Conservation (phyloP, 2,329 filamentous ascomycete genomes). For the Stachybotrys chartarum region DNA sequence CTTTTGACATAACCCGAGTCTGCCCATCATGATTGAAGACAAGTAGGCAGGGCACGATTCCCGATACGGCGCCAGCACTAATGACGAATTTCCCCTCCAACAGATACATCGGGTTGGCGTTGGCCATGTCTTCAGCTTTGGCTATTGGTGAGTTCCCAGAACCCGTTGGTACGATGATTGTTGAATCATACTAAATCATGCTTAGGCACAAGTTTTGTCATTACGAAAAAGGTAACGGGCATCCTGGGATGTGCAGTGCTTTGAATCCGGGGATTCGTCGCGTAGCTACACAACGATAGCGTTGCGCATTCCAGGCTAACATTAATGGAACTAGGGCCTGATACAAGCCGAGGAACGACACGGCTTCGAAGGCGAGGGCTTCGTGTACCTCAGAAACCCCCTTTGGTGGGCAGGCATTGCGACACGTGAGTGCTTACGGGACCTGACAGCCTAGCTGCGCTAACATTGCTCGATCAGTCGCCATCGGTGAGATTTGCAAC, state of each 20-base stretch:
- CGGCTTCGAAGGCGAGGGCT: constrained; percentile 95
- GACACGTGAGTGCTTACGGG: constrained; percentile 58
- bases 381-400: constrained; percentile 88
- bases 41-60: constrained; percentile 22
- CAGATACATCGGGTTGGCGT: constrained; percentile 69
- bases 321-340: constrained; percentile 54
- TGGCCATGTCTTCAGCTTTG: constrained; percentile 68
- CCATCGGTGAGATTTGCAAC: constrained; percentile 89
- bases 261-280: neutral
- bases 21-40: constrained; percentile 27
- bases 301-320: neutral
- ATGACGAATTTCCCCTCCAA: constrained; percentile 9
- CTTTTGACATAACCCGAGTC: constrained; percentile 7
- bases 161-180: constrained; percentile 1
- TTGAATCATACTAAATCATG: constrained; percentile 12
- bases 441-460: constrained; percentile 1
- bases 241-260: neutral
- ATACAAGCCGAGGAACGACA: constrained; percentile 85
- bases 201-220: constrained; percentile 90
- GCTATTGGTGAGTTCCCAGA: constrained; percentile 57
- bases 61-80: neutral
- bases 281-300: too few relatives aligned
- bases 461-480: constrained; percentile 52
- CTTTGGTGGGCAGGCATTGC: constrained; percentile 95
- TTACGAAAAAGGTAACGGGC: constrained; percentile 82